Base-by-base conservation (phyloP, 768 basidiomycete genomes). In the Stropharia rugosoannulata region DNA sequence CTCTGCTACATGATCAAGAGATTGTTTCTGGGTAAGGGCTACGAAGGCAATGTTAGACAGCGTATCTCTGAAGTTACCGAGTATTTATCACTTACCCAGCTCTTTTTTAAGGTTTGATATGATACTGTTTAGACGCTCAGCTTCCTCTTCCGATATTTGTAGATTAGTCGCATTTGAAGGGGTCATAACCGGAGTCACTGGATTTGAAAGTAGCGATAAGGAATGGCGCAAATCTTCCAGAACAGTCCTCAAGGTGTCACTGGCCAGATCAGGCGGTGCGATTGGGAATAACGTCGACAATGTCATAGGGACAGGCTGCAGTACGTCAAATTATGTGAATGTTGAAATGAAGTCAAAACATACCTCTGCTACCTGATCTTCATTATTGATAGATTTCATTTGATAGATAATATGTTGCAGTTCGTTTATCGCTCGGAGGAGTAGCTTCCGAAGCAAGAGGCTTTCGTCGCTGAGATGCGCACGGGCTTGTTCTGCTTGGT, bases 401-500 rank as follows among this genome's bases (percentile, higher is more conserved):
- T 77, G 75, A 59, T 85, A 75, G 16, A 85, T 52, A 46, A 85
- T 68, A 13, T 75, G 68, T 64, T 87, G 84, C 15, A 89, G 66
- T 55, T 86, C 84, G 61, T 92, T 91, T 36, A 85, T 82, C 5
- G 82, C 75, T 38, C 76, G 76, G 48, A 94, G 64, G 3, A 90
- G 66, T 25, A 90, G 68, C 29, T 77, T 80, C 51, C 82, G 82
- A 36, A 93, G 75, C 36, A 75, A 73, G 32, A 78, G 64, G 51
- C 87, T 91, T 66, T 94, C 90, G 37, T 85, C 82, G 29, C 74
- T 68, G 16, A 93, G 78, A 42, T 80, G 80, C 19, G 72, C 72
- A 38, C 88, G 75, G 0, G 88, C 82, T 49, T 77, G 75, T 66
- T 93, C 90, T 0, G 90, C 85, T 60, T 93, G 82, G 45, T 87